phyloP scores from a whole-genome alignment of 345 rosid species.

The Punica granatum region DNA sequence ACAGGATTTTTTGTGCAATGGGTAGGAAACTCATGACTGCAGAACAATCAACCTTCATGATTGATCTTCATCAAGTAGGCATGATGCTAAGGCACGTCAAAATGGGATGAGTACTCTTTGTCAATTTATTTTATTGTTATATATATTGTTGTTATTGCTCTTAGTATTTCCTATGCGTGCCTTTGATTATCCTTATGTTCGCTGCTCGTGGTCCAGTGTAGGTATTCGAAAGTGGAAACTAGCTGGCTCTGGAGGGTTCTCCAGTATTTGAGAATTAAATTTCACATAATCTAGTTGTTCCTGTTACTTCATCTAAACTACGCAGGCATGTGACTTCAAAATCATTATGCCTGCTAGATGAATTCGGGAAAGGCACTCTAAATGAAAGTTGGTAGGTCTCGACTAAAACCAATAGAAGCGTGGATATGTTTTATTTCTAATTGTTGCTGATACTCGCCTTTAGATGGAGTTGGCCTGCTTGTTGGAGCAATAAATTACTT shows the following conservation, averaged over 20 bases:
- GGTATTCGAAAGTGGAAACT: background rate
- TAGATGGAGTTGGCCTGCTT: slow-evolving; percentile 97
- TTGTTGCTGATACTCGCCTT: slow-evolving; percentile 10
- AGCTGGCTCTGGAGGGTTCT: background rate
- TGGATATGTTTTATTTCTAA: background rate
- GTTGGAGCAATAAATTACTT: slow-evolving; percentile 87
- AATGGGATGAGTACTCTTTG: background rate
- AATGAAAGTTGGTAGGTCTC: slow-evolving; percentile 60
- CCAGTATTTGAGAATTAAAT: background rate
- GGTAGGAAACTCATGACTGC: slow-evolving; percentile 92
- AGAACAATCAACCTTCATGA: slow-evolving; percentile 94
- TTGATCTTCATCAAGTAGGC: slow-evolving; percentile 98
- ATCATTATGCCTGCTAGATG: slow-evolving; percentile 88
- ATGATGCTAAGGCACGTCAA: slow-evolving; percentile 75
- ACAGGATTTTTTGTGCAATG: slow-evolving; percentile 91
- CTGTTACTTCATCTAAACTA: slow-evolving; percentile 5
- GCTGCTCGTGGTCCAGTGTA: background rate
- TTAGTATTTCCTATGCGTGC: too few relatives aligned
- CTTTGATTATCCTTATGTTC: background rate
- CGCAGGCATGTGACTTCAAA: slow-evolving; percentile 84
- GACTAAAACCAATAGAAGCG: background rate
- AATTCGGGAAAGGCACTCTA: slow-evolving; percentile 99
- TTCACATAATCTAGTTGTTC: background rate
- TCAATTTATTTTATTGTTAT: too few relatives aligned
- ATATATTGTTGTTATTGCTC: too few relatives aligned